Conservation (phyloP, 2,329 filamentous ascomycete genomes). For the Colletotrichum sp. region DNA sequence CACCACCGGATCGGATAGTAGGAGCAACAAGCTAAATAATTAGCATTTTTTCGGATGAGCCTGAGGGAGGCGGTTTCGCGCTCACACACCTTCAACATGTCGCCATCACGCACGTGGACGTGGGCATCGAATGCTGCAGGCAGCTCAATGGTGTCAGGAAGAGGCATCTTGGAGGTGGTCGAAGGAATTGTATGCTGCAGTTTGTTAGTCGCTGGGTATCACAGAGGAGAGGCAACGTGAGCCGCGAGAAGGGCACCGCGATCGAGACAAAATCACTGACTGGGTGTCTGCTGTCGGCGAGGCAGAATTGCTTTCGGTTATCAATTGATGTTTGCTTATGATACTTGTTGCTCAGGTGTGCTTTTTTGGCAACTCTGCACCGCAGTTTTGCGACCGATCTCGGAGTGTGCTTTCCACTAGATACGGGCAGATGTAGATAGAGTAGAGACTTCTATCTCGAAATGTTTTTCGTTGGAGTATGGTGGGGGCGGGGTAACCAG, state of each 20-base stretch:
- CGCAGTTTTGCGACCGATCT: background rate
- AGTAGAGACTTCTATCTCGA: background rate
- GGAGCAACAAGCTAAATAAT: constrained; percentile 45
- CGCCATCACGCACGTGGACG: constrained; percentile 73
- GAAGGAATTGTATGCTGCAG: background rate
- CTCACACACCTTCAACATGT: constrained; percentile 55
- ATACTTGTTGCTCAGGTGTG: background rate
- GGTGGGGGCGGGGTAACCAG: constrained; percentile 20
- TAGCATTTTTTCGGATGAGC: background rate
- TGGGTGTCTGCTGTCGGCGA: background rate
- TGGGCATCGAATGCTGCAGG: constrained; percentile 72
- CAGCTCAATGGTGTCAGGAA: constrained; percentile 48
- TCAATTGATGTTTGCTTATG: background rate
- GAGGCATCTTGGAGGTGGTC: constrained; percentile 4
- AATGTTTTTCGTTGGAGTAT: constrained; percentile 20
- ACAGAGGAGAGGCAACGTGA: background rate
- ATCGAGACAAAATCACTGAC: background rate
- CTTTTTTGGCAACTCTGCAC: background rate
- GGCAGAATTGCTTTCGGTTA: background rate
- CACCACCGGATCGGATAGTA: constrained; percentile 62
- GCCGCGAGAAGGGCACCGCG: background rate
- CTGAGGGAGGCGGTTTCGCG: background rate
- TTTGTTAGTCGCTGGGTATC: background rate
- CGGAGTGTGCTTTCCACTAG: background rate
- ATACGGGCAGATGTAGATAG: background rate